Evolutionary conservation across 768 basidiomycete genomes (phyloP), one percentile per base, ranked within the genome.

Genomic region (Hemileccinum rubropunctum): DNA sequence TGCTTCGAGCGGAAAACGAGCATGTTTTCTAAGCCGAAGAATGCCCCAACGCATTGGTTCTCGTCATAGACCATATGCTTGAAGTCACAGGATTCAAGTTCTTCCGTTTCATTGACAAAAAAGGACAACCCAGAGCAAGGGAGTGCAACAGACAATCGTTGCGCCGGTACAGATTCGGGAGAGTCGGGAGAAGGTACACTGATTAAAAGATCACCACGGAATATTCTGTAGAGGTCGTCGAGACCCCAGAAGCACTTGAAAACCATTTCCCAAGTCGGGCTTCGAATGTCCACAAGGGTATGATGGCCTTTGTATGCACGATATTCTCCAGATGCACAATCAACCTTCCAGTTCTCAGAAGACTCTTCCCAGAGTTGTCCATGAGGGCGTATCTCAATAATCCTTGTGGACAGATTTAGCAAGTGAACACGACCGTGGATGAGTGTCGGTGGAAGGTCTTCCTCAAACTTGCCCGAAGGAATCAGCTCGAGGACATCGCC

Each of bases 1-100:
- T 8, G 11, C 43, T 58, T 48, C 47, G 58, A 55, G 30, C 71
- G 62, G 33, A 76, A 62, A n/a, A 78, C 60, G 28, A 74, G 70
- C 37, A 62, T 67, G 18, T 57, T 67, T 15, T 27, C n/a, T 18
- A 79, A 52, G 12, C 77, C 76, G 41, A 75, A 63, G 58, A 79
- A 61, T 0, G 73, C 71, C 3, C 36, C 36, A 12, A 37, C n/a
- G 11, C 17, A 37, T 12, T 37, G 36, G 10, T 37, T 20, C 4
- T 37, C 73, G 18, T 37, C 36, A 20, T 18, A 37, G 10, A 37
- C n/a, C 36, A 37, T 37, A 4, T n/a, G 7, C 18, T 37, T 37
- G 36, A 37, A 37, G 36, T 37, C 18, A 11, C 18, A 20, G 17
- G 36, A 37, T 11, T 37, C 36, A 10, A 37, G 17, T 20, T 37